Evolutionary conservation across 148 eudicot genomes (phyloP).

Genomic region (Rhododendron molle): DNA sequence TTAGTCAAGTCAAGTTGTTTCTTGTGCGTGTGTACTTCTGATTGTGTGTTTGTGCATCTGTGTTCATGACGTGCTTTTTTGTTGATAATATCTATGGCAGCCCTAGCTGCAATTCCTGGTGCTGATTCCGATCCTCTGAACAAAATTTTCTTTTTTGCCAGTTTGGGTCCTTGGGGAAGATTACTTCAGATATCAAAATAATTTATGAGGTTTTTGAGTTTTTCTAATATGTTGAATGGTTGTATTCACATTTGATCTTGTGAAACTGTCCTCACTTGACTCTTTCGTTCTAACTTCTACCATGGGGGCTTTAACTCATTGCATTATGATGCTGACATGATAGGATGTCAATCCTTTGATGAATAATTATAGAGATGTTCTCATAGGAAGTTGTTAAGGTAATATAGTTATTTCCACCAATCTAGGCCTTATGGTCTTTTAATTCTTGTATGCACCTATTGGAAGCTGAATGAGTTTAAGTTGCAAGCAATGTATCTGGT

Average conservation of each 20-base stretch:
- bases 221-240: background rate
- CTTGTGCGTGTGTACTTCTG: background rate
- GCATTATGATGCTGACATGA: too few relatives aligned
- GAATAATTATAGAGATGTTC: background rate
- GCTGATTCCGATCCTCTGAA: too few relatives aligned
- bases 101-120: too few relatives aligned
- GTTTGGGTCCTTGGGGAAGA: background rate
- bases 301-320: too few relatives aligned
- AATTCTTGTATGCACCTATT: background rate
- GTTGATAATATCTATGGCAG: background rate
- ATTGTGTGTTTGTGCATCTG: background rate
- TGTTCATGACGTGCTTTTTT: background rate
- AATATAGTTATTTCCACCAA: background rate
- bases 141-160: too few relatives aligned
- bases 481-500: background rate
- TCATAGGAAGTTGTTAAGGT: background rate
- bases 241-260: background rate
- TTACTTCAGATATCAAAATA: background rate
- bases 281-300: too few relatives aligned
- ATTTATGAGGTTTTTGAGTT: background rate
- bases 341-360: too few relatives aligned
- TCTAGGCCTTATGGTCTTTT: background rate
- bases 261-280: background rate
- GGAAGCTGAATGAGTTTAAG: background rate
- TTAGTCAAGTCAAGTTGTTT: background rate